Evolutionary conservation across 139 green algal species (phyloP).

Genomic region (Chlorokybus atmophyticus): DNA sequence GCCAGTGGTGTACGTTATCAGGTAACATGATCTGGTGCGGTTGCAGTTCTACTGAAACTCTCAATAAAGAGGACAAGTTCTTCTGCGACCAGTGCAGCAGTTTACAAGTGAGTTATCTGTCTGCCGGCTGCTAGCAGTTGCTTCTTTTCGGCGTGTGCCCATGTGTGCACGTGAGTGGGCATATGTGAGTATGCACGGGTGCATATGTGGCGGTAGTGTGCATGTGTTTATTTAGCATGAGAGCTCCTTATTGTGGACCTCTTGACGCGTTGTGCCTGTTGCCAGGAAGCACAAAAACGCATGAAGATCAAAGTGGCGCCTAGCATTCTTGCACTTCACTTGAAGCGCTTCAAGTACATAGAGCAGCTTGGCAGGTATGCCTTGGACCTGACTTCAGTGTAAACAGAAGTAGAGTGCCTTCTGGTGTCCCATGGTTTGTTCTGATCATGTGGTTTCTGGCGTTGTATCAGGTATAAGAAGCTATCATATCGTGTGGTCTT

Average conservation of each 20-base stretch:
- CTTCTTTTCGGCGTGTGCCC: too few species aligned
- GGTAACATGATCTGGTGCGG: too few species aligned
- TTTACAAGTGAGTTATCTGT: conserved; percentile 12
- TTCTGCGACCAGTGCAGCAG: conserved; percentile 86
- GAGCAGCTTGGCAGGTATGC: conserved; percentile 49
- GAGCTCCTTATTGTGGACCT: too few species aligned
- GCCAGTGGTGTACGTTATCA: too few species aligned
- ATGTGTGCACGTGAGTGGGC: too few species aligned
- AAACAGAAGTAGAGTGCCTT: conserved; percentile 7
- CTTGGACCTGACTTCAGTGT: too few species aligned
- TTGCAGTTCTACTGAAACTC: conserved; percentile 45
- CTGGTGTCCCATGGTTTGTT: too few species aligned
- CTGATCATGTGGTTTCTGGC: neutral
- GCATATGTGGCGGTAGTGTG: too few species aligned
- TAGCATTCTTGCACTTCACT: conserved; percentile 74
- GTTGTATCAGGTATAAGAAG: conserved; percentile 60
- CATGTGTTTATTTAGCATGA: too few species aligned
- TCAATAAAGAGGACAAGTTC: conserved; percentile 85
- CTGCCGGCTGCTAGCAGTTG: too few species aligned
- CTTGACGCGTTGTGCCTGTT: too few species aligned
- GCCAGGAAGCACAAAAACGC: conserved; percentile 80
- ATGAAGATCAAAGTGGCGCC: conserved; percentile 70
- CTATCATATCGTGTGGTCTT: conserved; percentile 95
- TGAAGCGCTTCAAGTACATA: conserved; percentile 95
- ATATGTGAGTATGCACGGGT: too few species aligned